phyloP scores from a whole-genome alignment of 129 eudicot genomes.

The Centaurea solstitialis region DNA sequence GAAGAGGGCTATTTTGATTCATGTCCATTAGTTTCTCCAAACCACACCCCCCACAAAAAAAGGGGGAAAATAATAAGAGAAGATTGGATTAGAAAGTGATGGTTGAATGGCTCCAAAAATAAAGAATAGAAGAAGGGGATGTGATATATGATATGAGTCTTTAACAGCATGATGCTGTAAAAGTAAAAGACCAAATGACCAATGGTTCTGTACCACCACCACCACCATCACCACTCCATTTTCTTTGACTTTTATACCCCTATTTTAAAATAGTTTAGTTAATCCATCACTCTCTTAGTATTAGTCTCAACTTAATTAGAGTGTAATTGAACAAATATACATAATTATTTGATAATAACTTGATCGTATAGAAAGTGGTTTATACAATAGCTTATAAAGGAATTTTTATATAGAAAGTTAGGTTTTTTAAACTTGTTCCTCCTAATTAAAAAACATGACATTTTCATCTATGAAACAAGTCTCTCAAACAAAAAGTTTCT shows the following conservation, averaged over 20 bases:
- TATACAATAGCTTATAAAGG: no score
- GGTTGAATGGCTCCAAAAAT: slow-evolving; percentile 32
- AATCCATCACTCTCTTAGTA: neutral
- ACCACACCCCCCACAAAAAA: neutral
- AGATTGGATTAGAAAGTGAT: slow-evolving; percentile 23
- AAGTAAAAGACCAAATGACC: slow-evolving; percentile 25
- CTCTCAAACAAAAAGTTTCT: no score
- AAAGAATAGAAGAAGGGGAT: slow-evolving; percentile 40
- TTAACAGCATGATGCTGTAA: slow-evolving; percentile 33
- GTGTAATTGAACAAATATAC: no score
- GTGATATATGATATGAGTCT: slow-evolving; percentile 28
- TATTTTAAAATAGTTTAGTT: neutral
- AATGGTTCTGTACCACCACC: neutral
- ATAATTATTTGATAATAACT: no score
- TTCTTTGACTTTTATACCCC: slow-evolving; percentile 7
- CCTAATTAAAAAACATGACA: no score
- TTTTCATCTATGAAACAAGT: no score
- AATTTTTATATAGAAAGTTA: no score
- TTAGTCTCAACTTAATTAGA: no score
- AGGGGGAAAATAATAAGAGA: neutral
- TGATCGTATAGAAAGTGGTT: no score
- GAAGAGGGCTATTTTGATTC: slow-evolving; percentile 26
- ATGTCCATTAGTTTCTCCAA: slow-evolving; percentile 20
- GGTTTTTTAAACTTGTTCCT: no score
- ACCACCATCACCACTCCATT: neutral